Percentiles rank a stretch among this genome's conserved stretches.
Conservation (phyloP, 805 yeast species). For the Candida nonsorbophila region DNA sequence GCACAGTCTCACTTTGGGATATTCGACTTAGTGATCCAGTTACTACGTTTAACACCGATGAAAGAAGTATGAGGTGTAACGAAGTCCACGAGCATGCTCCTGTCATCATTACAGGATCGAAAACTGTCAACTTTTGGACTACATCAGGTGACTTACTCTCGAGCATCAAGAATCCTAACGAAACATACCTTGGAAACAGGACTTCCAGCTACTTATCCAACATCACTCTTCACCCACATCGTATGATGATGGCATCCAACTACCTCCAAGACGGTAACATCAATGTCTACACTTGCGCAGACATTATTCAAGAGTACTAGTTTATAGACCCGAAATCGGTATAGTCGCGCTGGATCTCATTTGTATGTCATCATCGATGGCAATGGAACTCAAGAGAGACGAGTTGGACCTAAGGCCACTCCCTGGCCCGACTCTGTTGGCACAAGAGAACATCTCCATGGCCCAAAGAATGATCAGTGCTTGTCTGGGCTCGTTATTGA, state of each 20-base stretch:
- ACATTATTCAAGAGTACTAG: constrained; percentile 30
- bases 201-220: constrained; percentile 55
- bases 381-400: no score
- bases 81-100: constrained; percentile 97
- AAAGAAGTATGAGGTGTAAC: constrained; percentile 54
- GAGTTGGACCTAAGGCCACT: no score
- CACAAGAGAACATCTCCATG: no score
- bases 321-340: background rate
- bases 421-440: no score
- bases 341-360: no score
- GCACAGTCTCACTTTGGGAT: constrained; percentile 87
- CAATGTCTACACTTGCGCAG: constrained; percentile 47
- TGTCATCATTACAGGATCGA: constrained; percentile 81
- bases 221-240: constrained; percentile 83
- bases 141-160: constrained; percentile 74
- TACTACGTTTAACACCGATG: constrained; percentile 53
- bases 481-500: constrained; percentile 66
- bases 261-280: constrained; percentile 74
- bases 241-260: constrained; percentile 87
- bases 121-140: constrained; percentile 74
- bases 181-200: constrained; percentile 39
- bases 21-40: constrained; percentile 73
- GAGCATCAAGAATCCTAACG: constrained; percentile 49
- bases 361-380: no score
- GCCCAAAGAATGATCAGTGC: constrained; percentile 74